Evolutionary conservation across 2,329 filamentous ascomycete genomes (phyloP).

Genomic region (Calycina marina): DNA sequence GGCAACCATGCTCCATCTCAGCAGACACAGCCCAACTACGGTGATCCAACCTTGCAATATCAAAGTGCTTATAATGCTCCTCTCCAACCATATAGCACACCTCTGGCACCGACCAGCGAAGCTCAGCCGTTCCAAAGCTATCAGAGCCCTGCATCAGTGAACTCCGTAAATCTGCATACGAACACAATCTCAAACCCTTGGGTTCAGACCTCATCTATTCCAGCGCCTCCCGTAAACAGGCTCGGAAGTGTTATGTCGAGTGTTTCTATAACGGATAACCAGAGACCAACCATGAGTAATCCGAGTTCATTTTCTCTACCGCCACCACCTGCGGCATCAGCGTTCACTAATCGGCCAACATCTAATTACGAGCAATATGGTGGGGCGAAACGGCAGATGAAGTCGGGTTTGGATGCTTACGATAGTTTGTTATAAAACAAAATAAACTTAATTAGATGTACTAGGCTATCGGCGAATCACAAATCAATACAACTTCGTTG

Average conservation of each 20-base stretch:
- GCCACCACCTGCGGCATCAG: slow-evolving; percentile 12
- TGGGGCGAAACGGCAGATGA: slow-evolving; percentile 21
- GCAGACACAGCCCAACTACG: slow-evolving; percentile 1
- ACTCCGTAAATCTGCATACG: slow-evolving; percentile 35
- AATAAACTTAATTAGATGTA: neutral
- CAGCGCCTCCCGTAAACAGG: no score
- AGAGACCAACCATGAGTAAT: slow-evolving; percentile 24
- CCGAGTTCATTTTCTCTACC: slow-evolving; percentile 33
- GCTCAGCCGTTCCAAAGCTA: slow-evolving; percentile 9
- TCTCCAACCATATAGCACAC: slow-evolving; percentile 8
- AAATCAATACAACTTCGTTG: no score
- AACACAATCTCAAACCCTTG: slow-evolving; percentile 32
- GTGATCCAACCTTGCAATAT: slow-evolving; percentile 8
- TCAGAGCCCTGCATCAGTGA: slow-evolving; percentile 10
- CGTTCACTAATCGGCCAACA: slow-evolving; percentile 5
- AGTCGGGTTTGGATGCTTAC: slow-evolving; percentile 36
- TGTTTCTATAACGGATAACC: slow-evolving; percentile 32
- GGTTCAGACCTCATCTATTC: slow-evolving; percentile 24
- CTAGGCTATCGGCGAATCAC: no score
- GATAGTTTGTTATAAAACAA: slow-evolving; percentile 39
- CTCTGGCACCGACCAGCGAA: slow-evolving; percentile 8
- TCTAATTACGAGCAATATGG: slow-evolving; percentile 7
- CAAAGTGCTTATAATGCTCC: slow-evolving; percentile 5
- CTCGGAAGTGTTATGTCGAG: slow-evolving; percentile 32
- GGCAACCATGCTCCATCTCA: slow-evolving; percentile 24